Percentiles rank a stretch among this genome's conserved stretches.
These are phyloP conservation scores for Lonicera japonica DNA, from an alignment of 129 eudicot species.

Conservation along the genomic window DNA sequence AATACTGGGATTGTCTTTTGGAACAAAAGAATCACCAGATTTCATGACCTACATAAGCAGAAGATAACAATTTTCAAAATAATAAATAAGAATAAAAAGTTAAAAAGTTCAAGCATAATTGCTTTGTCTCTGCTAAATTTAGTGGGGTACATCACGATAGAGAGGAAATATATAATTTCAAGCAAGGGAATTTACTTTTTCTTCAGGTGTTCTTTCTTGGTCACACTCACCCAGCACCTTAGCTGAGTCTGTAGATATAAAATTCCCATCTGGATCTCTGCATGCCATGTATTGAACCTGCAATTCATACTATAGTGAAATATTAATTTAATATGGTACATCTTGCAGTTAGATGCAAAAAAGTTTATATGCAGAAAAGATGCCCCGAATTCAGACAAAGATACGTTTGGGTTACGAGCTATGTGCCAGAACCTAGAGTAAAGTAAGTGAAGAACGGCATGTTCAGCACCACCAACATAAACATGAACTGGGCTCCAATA, in stretches of 20 bases:
- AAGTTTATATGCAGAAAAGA: not conserved
- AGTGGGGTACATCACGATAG: not conserved
- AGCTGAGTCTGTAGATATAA: slow-evolving; percentile 72
- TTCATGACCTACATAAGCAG: slow-evolving; percentile 19
- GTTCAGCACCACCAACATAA: slow-evolving; percentile 98
- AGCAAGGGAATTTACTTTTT: slow-evolving; percentile 36
- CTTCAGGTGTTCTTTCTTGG: slow-evolving; percentile 79
- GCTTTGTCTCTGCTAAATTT: not conserved
- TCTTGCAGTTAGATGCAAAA: not conserved
- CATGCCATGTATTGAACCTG: slow-evolving; percentile 90
- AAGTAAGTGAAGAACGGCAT: slow-evolving; percentile 98
- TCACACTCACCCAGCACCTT: slow-evolving; percentile 32
- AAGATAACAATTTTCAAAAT: not conserved
- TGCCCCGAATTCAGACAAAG: slow-evolving; percentile 5
- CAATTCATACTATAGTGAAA: slow-evolving; percentile 14
- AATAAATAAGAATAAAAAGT: not conserved
- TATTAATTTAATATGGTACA: not conserved
- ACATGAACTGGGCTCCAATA: slow-evolving; percentile 98
- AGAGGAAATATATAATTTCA: not conserved
- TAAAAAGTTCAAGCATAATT: not conserved
- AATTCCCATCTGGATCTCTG: slow-evolving; percentile 68
- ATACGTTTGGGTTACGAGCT: slow-evolving; percentile 34
- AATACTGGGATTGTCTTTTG: slow-evolving; percentile 66
- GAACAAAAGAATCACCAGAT: slow-evolving; percentile 73
- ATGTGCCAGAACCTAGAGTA: slow-evolving; percentile 99